Evolutionary conservation across 257 asterid species (phyloP), one percentile per base, ranked within the genome.

Genomic region (Paulownia fortunei): DNA sequence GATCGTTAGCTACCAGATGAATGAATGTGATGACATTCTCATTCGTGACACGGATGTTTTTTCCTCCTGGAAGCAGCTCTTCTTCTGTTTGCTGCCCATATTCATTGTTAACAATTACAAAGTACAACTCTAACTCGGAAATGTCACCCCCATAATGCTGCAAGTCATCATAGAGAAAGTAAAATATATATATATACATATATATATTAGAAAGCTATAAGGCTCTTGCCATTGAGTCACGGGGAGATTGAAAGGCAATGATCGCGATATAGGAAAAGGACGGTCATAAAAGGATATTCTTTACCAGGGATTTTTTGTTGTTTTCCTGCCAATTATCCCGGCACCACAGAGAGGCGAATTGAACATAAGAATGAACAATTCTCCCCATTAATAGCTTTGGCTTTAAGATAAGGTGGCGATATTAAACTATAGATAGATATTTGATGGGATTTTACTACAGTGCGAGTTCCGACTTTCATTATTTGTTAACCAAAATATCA

Each of bases 81-180:
- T 96, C 98, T 85, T 96, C 99, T 74, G 87, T 86, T 87, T 89
- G 97, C 93, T 93, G 97, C 71, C 99, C 99, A 79, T 96, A 96
- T 78, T 96, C 99, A 79, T 92, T 92, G 81, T 93, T 93, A 72
- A 87, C 83, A 76, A 96, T 90, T 58, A 93, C 98, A 78, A 96
- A 96, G 84, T 93, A 96, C 87, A 96, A 80, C 74, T 96, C 99
- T 74, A 93, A 86, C 79, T 84, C 90, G 4, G 99, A 89, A 58
- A 90, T 82, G 77, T 96, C 89, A 82, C 94, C 96, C 52, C 80
- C 74, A 67, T 92, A 93, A 76, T 82, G 97, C 99, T 96, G 97
- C 82, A 82, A 76, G 83, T 70, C 76, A 82, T 78, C 82, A 68
- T 23, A 62, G 69, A 75, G 24, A 63, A 84, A 73, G 69, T 19